Evolutionary conservation across 139 green algal species (phyloP).

Genomic region (Asterochloris erici): DNA sequence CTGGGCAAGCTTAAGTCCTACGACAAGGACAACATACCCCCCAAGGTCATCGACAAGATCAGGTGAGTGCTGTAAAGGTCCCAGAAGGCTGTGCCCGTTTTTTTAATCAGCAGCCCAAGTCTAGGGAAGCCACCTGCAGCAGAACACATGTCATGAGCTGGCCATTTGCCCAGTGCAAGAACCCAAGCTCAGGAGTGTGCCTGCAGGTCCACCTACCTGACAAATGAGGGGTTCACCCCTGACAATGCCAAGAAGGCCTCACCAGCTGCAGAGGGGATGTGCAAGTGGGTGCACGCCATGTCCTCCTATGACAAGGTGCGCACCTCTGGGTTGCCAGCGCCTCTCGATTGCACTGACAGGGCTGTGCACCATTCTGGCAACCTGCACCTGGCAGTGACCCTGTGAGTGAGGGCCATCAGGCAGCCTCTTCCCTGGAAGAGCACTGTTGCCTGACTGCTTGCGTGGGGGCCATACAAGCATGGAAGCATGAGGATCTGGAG

Average conservation of each 20-base stretch:
- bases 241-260: conserved; percentile 62
- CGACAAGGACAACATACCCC: conserved; percentile 63
- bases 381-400: too few relatives aligned
- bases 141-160: too few relatives aligned
- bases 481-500: neutral
- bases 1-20: conserved; percentile 67
- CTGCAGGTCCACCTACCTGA: conserved; percentile 41
- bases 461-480: neutral
- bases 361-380: too few relatives aligned
- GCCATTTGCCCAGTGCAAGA: too few relatives aligned
- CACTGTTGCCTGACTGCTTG: too few relatives aligned
- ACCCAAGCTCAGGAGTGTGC: too few relatives aligned
- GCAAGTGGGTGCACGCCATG: conserved; percentile 80
- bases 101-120: too few relatives aligned
- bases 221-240: conserved; percentile 70
- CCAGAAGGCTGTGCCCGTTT: too few relatives aligned
- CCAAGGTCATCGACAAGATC: conserved; percentile 60
- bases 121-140: too few relatives aligned
- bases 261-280: conserved; percentile 66
- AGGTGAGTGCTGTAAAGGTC: neutral
- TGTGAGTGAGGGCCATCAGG: too few relatives aligned
- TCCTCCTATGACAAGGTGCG: conserved; percentile 70
- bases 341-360: too few relatives aligned
- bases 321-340: conserved; percentile 3
- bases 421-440: too few relatives aligned